Evolutionary conservation across 2,329 filamentous ascomycete species (phyloP).

Genomic region (Cytospora paraplurivora): DNA sequence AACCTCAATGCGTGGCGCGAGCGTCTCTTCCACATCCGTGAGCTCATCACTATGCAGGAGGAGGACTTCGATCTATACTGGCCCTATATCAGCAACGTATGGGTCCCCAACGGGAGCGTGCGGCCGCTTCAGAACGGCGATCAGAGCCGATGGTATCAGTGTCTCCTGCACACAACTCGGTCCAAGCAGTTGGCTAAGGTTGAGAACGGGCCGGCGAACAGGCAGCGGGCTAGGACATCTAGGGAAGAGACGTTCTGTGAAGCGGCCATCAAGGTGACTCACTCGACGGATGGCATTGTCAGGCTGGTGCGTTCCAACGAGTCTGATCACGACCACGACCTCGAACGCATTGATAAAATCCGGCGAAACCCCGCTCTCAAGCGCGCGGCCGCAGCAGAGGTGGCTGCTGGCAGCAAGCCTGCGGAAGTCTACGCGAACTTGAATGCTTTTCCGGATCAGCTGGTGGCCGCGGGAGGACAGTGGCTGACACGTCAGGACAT

Average conservation of each 20-base stretch:
- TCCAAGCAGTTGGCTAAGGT: slow-evolving; percentile 1
- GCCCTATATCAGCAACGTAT: neutral
- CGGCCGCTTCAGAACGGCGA: slow-evolving; percentile 1
- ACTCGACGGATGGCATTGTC: neutral
- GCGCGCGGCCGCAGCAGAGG: slow-evolving; percentile 1
- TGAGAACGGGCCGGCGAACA: neutral
- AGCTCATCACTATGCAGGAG: neutral
- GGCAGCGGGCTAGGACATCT: neutral
- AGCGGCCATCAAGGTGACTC: slow-evolving; percentile 1
- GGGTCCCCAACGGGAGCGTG: neutral
- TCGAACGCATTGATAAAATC: neutral
- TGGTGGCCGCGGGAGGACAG: neutral
- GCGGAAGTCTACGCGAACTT: neutral
- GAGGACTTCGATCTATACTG: neutral
- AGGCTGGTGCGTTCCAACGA: slow-evolving; percentile 1
- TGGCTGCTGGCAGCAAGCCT: neutral
- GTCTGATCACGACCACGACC: neutral
- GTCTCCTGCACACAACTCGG: neutral
- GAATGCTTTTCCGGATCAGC: neutral
- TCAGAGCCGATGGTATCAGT: slow-evolving; percentile 1
- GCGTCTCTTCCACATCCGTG: neutral
- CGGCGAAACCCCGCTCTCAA: neutral
- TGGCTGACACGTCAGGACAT: neutral
- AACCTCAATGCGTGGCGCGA: neutral
- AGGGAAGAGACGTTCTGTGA: slow-evolving; percentile 2